phyloP scores from a whole-genome alignment of 2,329 filamentous ascomycete species.

The Parastagonospora avenae region DNA sequence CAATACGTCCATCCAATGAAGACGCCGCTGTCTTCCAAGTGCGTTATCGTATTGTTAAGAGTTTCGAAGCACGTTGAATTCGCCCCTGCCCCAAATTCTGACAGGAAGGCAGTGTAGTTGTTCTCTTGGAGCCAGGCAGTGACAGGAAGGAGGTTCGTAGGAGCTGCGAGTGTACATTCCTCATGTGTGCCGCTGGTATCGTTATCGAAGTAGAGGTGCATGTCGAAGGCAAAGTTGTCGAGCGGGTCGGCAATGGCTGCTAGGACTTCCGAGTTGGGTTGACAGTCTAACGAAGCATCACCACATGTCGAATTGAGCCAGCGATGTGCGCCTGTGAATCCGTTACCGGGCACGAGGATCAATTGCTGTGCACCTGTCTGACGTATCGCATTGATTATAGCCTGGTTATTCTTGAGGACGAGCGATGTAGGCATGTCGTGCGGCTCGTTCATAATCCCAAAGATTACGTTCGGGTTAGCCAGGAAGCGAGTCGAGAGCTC shows the following conservation, averaged over 20 bases:
- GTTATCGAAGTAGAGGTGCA: constrained; percentile 59
- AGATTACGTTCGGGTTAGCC: constrained; percentile 53
- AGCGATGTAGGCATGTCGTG: constrained; percentile 57
- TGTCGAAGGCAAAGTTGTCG: constrained; percentile 57
- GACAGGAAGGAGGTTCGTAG: constrained; percentile 48
- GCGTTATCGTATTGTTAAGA: constrained; percentile 48
- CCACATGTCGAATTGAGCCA: constrained; percentile 48
- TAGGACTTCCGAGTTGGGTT: constrained; percentile 45
- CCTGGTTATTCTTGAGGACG: constrained; percentile 56
- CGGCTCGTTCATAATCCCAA: constrained; percentile 58
- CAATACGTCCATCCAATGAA: constrained; percentile 58
- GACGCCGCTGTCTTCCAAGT: constrained; percentile 49
- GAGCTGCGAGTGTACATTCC: constrained; percentile 51
- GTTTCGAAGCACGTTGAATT: constrained; percentile 50
- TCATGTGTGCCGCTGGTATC: constrained; percentile 56
- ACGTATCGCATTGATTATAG: constrained; percentile 54
- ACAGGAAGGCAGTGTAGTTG: constrained; percentile 56
- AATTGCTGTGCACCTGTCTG: constrained; percentile 52
- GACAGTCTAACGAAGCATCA: constrained; percentile 35
- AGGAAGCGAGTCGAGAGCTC: constrained; percentile 54
- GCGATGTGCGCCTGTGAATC: constrained; percentile 56
- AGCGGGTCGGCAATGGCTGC: constrained; percentile 53
- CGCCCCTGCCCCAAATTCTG: constrained; percentile 56
- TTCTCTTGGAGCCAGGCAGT: constrained; percentile 55
- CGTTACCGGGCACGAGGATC: constrained; percentile 57